Evolutionary conservation across 2,329 filamentous ascomycete species (phyloP), one percentile per base, ranked within the genome.

Genomic region (Hypoxylon sp.): DNA sequence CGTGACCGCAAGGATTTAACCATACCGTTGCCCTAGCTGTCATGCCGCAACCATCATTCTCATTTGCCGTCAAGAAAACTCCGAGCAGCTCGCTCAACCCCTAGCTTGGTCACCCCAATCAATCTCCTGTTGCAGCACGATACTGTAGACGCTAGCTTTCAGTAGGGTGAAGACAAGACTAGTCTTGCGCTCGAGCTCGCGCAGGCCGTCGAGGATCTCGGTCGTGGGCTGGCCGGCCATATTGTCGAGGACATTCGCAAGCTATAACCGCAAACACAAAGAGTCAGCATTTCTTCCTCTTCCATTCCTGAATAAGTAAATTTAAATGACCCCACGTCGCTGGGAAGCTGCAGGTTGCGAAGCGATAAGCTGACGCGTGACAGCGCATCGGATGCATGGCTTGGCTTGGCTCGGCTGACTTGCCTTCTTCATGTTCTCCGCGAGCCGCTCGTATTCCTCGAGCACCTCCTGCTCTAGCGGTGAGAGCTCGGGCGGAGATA

Each of bases 111-210:
- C 84, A 50, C 87, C 91, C 79, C 90, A 92, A 68, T 91, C 89
- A 74, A 97, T 93, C 85, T 98, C 93, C 85, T 98, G 95, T 85
- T 99, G 95, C 82, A 99, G 79, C 66, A 99, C 94, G 82, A 99
- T 99, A 77, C 92, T 97, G 82, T 99, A 99, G 69, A 99, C 96
- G 79, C 95, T 98, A 16, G 96, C 95, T 83, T 99, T 99, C 76
- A 99, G 85, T 76, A 98, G 80, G 67, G 96, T 99, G 79, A 97
- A 98, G 20, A 97, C 95, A 57, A 97, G 83, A 71, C 93, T 93
- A 44, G 95, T 97, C 84, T 98, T 97, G 72, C 96, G 86, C 83
- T 99, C 96, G 57, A 99, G 83, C 44, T 94, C 90, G 56, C 96
- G 85, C 72, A 99, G 84, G 7, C 92, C 91, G 78, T 99, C 93